Evolutionary conservation across 129 eudicot genomes (phyloP).

Genomic region (Tagetes erecta): DNA sequence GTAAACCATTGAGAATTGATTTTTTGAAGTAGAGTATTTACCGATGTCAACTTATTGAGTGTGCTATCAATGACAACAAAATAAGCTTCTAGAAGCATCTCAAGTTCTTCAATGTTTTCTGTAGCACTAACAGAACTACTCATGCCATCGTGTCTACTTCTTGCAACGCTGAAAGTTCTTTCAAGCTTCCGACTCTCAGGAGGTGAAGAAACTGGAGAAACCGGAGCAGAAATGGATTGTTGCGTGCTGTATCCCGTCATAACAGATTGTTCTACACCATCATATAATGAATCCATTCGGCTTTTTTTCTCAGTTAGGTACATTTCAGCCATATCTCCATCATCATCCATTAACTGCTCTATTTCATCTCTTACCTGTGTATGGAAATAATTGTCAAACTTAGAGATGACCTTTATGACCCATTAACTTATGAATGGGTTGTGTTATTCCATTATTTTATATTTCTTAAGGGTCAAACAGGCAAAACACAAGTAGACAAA

Average conservation of each 20-base stretch:
- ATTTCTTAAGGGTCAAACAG: neutral
- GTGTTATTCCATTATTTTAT: neutral
- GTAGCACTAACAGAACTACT: conserved; percentile 71
- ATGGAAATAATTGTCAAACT: conserved; percentile 12
- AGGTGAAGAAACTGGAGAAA: conserved; percentile 88
- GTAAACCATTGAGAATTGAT: neutral
- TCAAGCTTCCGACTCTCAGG: conserved; percentile 73
- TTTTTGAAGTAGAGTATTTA: conserved; percentile 26
- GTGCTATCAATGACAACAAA: conserved; percentile 93
- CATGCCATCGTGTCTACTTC: conserved; percentile 82
- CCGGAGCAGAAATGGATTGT: conserved; percentile 77
- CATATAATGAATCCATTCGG: conserved; percentile 59
- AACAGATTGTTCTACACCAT: conserved; percentile 63
- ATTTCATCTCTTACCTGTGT: conserved; percentile 96
- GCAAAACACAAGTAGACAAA: neutral
- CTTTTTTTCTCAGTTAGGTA: conserved; percentile 92
- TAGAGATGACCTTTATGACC: conserved; percentile 1
- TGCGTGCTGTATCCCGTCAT: conserved; percentile 59
- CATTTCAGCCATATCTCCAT: conserved; percentile 99
- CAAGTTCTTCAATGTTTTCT: conserved; percentile 80
- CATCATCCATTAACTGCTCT: conserved; percentile 99
- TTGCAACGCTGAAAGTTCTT: conserved; percentile 68
- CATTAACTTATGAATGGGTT: neutral
- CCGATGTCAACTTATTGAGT: conserved; percentile 90
- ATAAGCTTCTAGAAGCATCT: conserved; percentile 96